These are phyloP conservation scores for Penicillium sp. DNA, from an alignment of 2,329 filamentous ascomycete species.

Conservation along the genomic window DNA sequence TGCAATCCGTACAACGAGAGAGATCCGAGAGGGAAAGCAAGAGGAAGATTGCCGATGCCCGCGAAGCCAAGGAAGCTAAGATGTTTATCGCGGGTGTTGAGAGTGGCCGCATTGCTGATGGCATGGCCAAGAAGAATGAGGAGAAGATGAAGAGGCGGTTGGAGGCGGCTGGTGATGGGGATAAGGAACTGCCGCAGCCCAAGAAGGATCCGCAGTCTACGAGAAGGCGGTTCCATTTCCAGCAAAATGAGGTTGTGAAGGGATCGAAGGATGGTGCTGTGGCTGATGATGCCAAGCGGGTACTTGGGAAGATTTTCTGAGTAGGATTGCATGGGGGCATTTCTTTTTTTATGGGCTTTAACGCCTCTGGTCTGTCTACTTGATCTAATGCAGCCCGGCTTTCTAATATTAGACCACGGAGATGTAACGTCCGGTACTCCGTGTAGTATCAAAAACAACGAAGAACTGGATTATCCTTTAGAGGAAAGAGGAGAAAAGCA, in stretches of 20 bases:
- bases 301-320: constrained; percentile 42
- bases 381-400: background rate
- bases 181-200: constrained; percentile 7
- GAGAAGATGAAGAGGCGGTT: constrained; percentile 30
- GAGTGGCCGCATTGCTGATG: constrained; percentile 34
- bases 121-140: constrained; percentile 39
- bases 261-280: constrained; percentile 21
- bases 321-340: background rate
- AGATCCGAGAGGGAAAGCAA: constrained; percentile 35
- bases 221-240: constrained; percentile 30
- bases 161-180: constrained; percentile 17
- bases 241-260: constrained; percentile 37
- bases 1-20: constrained; percentile 39
- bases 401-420: background rate
- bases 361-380: background rate
- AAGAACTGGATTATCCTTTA: too few species aligned
- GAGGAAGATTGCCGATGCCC: constrained; percentile 36
- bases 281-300: constrained; percentile 36
- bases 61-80: constrained; percentile 38
- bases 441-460: too few species aligned
- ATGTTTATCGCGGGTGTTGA: constrained; percentile 38
- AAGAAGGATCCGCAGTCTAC: constrained; percentile 13
- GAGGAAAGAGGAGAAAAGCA: too few species aligned
- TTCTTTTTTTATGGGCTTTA: background rate
- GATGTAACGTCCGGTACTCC: background rate